These are phyloP conservation scores for Exophiala calicioides DNA, from an alignment of 2,329 filamentous ascomycete genomes.

Conservation along the genomic window DNA sequence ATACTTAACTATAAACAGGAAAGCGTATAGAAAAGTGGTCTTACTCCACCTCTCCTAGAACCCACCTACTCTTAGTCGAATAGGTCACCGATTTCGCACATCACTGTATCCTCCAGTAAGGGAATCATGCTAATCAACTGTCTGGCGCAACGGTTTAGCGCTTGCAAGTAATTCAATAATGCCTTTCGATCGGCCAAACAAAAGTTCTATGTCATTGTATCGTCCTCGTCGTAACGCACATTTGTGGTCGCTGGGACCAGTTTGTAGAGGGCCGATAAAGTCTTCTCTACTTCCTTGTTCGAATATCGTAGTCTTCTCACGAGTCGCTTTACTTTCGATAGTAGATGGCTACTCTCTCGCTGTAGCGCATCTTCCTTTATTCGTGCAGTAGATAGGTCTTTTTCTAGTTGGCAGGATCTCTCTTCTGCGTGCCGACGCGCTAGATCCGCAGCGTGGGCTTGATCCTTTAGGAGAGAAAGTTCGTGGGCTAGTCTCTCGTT, in stretches of 20 bases:
- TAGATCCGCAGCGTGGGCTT: not conserved
- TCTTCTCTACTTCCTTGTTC: not conserved
- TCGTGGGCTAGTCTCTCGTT: slow-evolving; percentile 2
- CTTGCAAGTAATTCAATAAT: no score
- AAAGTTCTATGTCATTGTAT: no score
- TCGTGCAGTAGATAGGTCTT: not conserved
- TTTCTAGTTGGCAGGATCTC: not conserved
- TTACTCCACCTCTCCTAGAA: no score
- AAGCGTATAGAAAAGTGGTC: no score
- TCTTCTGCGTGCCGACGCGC: slow-evolving; percentile 2
- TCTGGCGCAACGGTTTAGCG: no score
- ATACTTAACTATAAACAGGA: no score
- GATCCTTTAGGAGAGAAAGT: not conserved
- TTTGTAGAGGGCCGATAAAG: not conserved
- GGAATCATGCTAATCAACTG: no score
- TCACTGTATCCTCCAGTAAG: no score
- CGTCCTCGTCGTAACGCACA: no score
- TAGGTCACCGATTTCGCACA: no score
- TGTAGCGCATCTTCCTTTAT: not conserved
- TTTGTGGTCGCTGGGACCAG: not conserved
- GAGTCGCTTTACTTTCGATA: not conserved
- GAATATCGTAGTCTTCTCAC: slow-evolving; percentile 3
- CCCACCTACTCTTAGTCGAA: no score
- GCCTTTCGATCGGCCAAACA: no score
- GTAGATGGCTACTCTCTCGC: not conserved